phyloP scores from a whole-genome alignment of 2,329 filamentous ascomycete species.

The Neonectria punicea region DNA sequence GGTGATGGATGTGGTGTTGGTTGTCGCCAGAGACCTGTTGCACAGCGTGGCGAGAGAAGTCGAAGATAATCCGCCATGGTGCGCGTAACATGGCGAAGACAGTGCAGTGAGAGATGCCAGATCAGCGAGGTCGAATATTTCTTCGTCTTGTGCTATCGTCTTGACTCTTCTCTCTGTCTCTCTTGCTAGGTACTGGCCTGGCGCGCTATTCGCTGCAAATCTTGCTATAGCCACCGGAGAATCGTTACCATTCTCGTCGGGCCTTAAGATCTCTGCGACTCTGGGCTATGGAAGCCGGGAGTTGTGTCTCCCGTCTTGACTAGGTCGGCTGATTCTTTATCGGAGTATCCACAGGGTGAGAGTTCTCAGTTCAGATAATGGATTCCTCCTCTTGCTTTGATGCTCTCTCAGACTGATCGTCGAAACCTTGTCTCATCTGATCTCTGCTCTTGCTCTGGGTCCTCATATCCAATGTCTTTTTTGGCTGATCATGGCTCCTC shows the following conservation, averaged over 20 bases:
- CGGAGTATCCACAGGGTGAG: conserved; percentile 44
- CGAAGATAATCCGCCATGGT: conserved; percentile 35
- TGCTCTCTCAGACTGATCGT: conserved; percentile 30
- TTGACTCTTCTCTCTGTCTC: conserved; percentile 59
- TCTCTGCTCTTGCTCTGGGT: conserved; percentile 38
- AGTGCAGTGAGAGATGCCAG: conserved; percentile 54
- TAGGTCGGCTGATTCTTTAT: conserved; percentile 46
- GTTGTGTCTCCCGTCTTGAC: conserved; percentile 47
- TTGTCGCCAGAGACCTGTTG: conserved; percentile 18
- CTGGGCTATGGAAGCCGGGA: conserved; percentile 58
- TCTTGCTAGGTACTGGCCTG: conserved; percentile 73
- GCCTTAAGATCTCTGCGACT: conserved; percentile 57
- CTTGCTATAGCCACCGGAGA: conserved; percentile 63
- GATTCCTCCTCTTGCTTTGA: conserved; percentile 42
- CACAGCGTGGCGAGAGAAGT: conserved; percentile 36
- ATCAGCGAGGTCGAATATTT: conserved; percentile 58
- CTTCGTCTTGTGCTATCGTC: conserved; percentile 76
- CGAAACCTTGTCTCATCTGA: conserved; percentile 36
- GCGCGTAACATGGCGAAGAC: conserved; percentile 50
- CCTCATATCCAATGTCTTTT: conserved; percentile 32
- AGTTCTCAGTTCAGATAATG: conserved; percentile 37
- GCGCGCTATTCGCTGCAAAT: conserved; percentile 69
- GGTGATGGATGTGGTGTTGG: conserved; percentile 8
- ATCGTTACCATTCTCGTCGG: conserved; percentile 50
- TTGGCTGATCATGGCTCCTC: conserved; percentile 37